These are phyloP conservation scores for Saccharomyces hybrid DNA, from an alignment of 1,139 yeast genomes.

Conservation along the genomic window DNA sequence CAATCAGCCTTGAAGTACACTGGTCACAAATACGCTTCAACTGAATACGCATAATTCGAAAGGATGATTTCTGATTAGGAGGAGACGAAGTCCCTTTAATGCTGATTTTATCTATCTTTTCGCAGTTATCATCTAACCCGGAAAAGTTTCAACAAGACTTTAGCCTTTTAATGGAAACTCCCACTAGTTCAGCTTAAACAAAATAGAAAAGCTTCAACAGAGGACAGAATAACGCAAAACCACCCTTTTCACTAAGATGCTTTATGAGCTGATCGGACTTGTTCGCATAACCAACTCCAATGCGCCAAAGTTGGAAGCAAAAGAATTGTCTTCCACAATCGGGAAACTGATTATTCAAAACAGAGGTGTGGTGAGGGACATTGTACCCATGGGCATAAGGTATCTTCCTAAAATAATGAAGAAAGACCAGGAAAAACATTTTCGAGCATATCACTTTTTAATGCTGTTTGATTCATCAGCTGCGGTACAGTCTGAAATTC, in stretches of 20 bases:
- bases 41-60: not conserved
- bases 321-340: slow-evolving; percentile 58
- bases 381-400: slow-evolving; percentile 70
- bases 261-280: slow-evolving; percentile 84
- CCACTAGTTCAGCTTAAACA: not conserved
- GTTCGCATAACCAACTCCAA: slow-evolving; percentile 66
- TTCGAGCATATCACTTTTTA: slow-evolving; percentile 81
- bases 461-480: slow-evolving; percentile 83
- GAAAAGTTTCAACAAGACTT: not conserved
- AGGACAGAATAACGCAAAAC: not conserved
- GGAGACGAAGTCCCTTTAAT: not conserved
- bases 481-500: slow-evolving; percentile 77
- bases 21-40: not conserved
- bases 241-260: slow-evolving; percentile 41
- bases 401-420: slow-evolving; percentile 75
- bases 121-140: not conserved
- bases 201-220: not conserved
- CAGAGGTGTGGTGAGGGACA: slow-evolving; percentile 84
- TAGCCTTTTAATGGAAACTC: not conserved
- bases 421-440: slow-evolving; percentile 83
- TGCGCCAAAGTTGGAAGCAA: slow-evolving; percentile 55
- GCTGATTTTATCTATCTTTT: not conserved
- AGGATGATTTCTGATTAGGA: not conserved
- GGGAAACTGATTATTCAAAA: slow-evolving; percentile 79
- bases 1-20: not conserved